phyloP scores from a whole-genome alignment of 106 monocot species.

The Dioscorea zingiberensis region DNA sequence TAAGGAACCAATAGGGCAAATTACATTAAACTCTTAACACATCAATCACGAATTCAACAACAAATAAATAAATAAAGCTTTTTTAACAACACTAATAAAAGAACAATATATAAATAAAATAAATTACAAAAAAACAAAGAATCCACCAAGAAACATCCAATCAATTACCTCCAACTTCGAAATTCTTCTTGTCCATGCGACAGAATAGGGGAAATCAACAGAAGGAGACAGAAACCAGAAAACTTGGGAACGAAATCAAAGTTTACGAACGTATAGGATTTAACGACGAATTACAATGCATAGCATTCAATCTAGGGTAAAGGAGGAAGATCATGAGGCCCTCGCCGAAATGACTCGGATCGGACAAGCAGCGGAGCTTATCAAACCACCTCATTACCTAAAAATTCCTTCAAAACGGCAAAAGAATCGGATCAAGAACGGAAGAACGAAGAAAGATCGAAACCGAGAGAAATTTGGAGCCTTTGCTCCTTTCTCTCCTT shows the following conservation, averaged over 20 bases:
- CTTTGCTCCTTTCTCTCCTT: too few relatives aligned
- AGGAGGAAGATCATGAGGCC: constrained; percentile 87
- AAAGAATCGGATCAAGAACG: background rate
- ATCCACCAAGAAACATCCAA: too few relatives aligned
- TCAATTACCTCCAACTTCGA: too few relatives aligned
- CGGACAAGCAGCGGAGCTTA: constrained; percentile 67
- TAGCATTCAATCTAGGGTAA: constrained; percentile 69
- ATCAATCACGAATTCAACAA: too few relatives aligned
- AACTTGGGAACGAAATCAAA: constrained; percentile 13
- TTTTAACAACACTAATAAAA: too few relatives aligned
- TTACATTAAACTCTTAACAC: too few relatives aligned
- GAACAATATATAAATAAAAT: too few relatives aligned
- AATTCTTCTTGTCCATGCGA: too few relatives aligned
- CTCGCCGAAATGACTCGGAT: constrained; percentile 67
- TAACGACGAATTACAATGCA: constrained; percentile 46
- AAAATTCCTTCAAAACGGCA: constrained; percentile 56
- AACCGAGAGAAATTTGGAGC: background rate
- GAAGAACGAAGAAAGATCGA: background rate
- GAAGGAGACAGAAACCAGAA: background rate
- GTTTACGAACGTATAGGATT: constrained; percentile 10
- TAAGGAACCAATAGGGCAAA: too few relatives aligned
- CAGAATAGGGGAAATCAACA: too few relatives aligned
- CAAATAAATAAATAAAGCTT: too few relatives aligned
- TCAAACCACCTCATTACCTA: constrained; percentile 89
- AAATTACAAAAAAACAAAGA: too few relatives aligned